Base-by-base conservation (phyloP, 768 basidiomycete species). In the Phylloporus arenicola region DNA sequence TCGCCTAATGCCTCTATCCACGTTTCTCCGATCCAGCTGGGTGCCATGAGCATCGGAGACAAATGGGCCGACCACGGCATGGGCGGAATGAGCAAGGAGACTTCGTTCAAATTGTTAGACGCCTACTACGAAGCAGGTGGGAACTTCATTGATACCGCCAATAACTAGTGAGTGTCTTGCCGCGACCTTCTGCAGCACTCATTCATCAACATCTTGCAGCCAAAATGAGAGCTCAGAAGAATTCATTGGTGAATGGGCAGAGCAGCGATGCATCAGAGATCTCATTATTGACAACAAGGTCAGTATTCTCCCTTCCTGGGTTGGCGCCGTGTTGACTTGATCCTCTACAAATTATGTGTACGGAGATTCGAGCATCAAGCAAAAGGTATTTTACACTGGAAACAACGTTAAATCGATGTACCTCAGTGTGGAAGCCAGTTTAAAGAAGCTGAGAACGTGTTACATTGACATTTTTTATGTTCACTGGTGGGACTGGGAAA, bases 191-290 rank as follows among this genome's bases (percentile, higher is more conserved):
- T 14, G n/a, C 22, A 13, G 29, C 3, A 19, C 19, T 31, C 4
- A 19, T 2, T 40, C 5, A 19, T 24, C 17, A 11, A 47, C 29
- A 29, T 40, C 11, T n/a, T 6, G 11, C 35, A 78, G 75, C 48
- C 79, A 83, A 54, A 73, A 80, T 50, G 81, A 77, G 52, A 59
- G 72, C n/a, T 80, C 78, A 4, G 82, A 86, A 59, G 53, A 56
- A 44, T 74, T 76, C 57, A 68, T 79, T 17, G 77, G 78, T 8
- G 77, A 78, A 55, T 79, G 78, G 76, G 73, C 73, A 59, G 70
- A 73, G 52, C 43, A 54, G 25, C 65, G 75, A n/a, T 67, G 64
- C 0, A 68, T 71, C 47, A 66, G 78, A 35, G 74, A 79, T 51
- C 68, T 79, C n/a, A 64, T 78, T 55, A 62, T 78, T 22, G 75